Base-by-base conservation (phyloP, 257 asterid species). In the Jaltomata sinuosa region DNA sequence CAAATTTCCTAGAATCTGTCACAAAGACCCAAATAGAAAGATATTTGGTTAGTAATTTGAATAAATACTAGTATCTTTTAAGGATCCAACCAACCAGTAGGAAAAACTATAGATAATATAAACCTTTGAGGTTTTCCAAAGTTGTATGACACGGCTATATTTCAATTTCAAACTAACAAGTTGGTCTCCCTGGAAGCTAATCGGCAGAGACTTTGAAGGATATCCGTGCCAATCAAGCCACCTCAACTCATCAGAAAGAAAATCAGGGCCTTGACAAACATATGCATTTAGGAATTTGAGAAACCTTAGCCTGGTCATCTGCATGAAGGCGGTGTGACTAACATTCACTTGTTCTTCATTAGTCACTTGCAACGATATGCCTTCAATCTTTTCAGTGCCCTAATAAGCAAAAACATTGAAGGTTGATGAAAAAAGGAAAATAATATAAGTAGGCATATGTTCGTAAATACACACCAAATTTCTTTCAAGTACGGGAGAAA, bases 261-360 rank as follows among this genome's bases (percentile, higher is more conserved):
- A 49, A 50, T 15, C 4, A 62, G 25, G 84, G 10, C 31, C 34
- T 16, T 50, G 84, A 0, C 19, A 27, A 84, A 80, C 69, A 80
- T 40, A 4, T 18, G 8, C 79, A 49, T 82, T 83, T 52, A 25
- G 49, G 61, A 85, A 11, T 52, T 78, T 85, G 83, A 85, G 85
- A n/a, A 85, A 32, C 74, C 85, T 85, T 68, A 85, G 47, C 9
- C 57, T 77, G 45, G 10, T 36, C 88, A 86, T 82, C 22, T 50
- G 68, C 42, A 2, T 36, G 52, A 86, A 86, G 12, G 72, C 47
- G 0, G 69, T 32, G 1, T n/a, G 14, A 15, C 64, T 64, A 32
- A 71, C 19, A 50, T 38, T 50, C 27, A 77, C 25, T 50, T 55
- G 10, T 54, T n/a, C 22, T 5, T 12, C 79, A 38, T 11, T 38